These are phyloP conservation scores for Entrophospora sp. DNA, from an alignment of 192 early-diverging fungal species.

Conservation along the genomic window DNA sequence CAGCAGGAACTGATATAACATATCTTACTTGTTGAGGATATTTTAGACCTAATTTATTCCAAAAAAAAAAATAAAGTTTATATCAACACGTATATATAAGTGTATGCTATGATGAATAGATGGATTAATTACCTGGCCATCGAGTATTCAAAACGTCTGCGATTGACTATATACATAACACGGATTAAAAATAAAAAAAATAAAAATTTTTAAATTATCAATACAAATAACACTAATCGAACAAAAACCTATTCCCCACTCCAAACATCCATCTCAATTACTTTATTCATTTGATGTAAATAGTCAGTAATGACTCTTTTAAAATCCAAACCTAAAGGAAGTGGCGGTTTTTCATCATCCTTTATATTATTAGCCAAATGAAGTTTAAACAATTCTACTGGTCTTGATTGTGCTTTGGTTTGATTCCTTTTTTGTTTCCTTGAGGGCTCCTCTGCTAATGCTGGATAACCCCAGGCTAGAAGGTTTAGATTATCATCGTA, in stretches of 20 bases:
- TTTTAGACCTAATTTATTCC: no score
- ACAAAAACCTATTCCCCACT: neutral
- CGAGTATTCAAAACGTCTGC: neutral
- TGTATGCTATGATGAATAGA: no score
- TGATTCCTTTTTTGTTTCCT: neutral
- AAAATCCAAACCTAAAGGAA: neutral
- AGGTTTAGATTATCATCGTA: neutral
- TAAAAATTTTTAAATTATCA: no score
- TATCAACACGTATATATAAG: no score
- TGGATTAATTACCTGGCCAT: constrained; percentile 1
- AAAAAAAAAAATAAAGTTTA: no score
- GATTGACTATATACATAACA: neutral
- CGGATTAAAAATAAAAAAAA: no score
- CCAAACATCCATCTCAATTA: neutral
- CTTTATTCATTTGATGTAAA: neutral
- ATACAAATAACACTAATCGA: neutral
- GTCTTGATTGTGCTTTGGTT: neutral
- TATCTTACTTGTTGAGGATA: neutral
- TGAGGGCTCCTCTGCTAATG: neutral
- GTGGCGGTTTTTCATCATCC: neutral
- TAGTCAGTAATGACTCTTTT: constrained; percentile 16
- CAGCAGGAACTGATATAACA: constrained; percentile 10
- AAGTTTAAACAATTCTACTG: constrained; percentile 12
- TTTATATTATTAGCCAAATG: neutral
- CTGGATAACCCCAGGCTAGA: neutral